phyloP scores from a whole-genome alignment of 73 alveolate genomes.

The Tetrahymena malaccensis region DNA sequence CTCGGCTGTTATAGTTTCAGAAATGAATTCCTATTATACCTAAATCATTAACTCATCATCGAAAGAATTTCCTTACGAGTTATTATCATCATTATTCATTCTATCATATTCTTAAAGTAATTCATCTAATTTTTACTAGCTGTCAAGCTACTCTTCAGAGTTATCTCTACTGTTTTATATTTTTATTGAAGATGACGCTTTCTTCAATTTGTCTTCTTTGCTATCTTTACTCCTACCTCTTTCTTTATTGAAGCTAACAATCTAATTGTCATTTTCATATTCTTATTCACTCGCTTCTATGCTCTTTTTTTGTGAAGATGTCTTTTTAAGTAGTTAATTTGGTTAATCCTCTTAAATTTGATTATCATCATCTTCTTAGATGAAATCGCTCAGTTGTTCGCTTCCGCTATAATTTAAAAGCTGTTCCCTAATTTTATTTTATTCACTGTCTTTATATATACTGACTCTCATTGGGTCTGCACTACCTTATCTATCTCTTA shows the following conservation, averaged over 20 bases:
- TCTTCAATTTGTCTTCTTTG: neutral
- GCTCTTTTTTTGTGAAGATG: neutral
- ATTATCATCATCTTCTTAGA: neutral
- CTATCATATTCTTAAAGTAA: neutral
- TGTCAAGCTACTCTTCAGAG: neutral
- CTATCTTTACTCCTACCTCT: neutral
- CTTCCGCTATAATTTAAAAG: neutral
- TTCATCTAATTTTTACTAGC: neutral
- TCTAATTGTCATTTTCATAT: neutral
- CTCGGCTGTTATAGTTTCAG: neutral
- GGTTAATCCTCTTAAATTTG: neutral
- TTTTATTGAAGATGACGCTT: neutral
- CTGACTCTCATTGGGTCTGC: neutral
- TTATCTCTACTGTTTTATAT: neutral
- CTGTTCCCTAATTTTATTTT: neutral
- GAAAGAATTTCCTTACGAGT: neutral
- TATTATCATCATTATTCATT: neutral
- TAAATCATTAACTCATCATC: neutral
- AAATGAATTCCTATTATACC: neutral
- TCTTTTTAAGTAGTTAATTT: neutral
- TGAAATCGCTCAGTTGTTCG: neutral
- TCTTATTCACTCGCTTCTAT: neutral
- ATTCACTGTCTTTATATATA: neutral
- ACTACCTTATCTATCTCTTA: neutral
- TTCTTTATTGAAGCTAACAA: neutral